These are phyloP conservation scores for Fusarium sp. DNA, from an alignment of 2,329 filamentous ascomycete genomes.

Conservation along the genomic window DNA sequence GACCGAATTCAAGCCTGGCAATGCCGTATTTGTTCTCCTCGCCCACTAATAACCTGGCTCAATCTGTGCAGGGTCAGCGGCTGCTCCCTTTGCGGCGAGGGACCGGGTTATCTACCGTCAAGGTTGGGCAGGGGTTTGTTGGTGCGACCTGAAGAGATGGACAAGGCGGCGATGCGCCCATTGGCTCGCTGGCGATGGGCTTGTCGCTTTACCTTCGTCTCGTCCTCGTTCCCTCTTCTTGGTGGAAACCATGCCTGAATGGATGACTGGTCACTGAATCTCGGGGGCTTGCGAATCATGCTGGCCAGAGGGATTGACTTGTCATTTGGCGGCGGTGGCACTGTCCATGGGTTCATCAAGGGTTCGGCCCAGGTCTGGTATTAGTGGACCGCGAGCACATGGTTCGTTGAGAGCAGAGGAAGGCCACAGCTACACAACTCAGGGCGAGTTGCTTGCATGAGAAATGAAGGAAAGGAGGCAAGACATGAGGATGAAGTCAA, in stretches of 20 bases:
- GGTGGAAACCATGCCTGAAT: background rate
- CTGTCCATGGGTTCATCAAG: constrained; percentile 50
- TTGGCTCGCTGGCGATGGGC: constrained; percentile 40
- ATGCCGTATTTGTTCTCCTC: constrained; percentile 26
- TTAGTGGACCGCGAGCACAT: constrained; percentile 17
- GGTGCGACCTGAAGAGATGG: constrained; percentile 36
- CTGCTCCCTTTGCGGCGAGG: constrained; percentile 4
- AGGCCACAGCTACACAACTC: background rate
- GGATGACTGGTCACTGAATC: constrained; percentile 38
- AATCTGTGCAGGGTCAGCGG: constrained; percentile 34
- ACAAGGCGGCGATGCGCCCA: constrained; percentile 23
- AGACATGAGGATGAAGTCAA: constrained; percentile 3
- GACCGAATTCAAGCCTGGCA: constrained; percentile 11
- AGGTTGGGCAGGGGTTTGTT: constrained; percentile 31
- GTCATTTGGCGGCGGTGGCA: constrained; percentile 46
- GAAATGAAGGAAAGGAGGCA: background rate
- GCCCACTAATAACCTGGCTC: constrained; percentile 19
- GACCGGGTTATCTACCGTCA: constrained; percentile 30
- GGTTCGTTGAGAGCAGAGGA: constrained; percentile 12
- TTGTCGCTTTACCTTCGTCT: constrained; percentile 21
- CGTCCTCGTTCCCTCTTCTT: constrained; percentile 12
- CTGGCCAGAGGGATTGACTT: constrained; percentile 34
- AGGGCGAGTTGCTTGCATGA: background rate
- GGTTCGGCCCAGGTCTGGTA: constrained; percentile 16
- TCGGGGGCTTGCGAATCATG: constrained; percentile 44